Conservation (phyloP, 2,329 filamentous ascomycete species). For the Macrophomina pseudophaseolina region DNA sequence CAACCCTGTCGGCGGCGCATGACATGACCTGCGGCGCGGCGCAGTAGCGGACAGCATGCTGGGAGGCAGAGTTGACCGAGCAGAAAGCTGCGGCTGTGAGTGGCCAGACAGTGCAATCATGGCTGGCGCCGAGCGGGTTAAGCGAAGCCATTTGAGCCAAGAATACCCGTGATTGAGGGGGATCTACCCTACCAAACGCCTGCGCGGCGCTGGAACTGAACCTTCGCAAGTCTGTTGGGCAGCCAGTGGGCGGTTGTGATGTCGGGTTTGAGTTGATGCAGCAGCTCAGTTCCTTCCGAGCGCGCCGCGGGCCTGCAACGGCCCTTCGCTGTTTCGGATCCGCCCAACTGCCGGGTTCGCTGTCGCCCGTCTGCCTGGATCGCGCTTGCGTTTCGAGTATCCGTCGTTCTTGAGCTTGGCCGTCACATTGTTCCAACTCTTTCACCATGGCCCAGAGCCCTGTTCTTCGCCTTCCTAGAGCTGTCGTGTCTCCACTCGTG, state of each 20-base stretch:
- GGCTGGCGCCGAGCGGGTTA: slow-evolving; percentile 1
- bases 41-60: neutral
- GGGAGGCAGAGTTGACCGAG: neutral
- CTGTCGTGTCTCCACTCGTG: neutral
- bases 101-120: neutral
- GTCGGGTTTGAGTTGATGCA: neutral
- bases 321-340: neutral
- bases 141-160: neutral
- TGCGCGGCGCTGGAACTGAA: neutral
- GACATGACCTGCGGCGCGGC: neutral
- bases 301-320: slow-evolving; percentile 5
- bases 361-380: neutral
- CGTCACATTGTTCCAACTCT: neutral
- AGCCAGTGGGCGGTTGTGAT: neutral
- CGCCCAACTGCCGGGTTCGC: neutral
- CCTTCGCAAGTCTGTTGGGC: neutral
- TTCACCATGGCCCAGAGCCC: neutral
- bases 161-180: neutral
- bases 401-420: neutral
- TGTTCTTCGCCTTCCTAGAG: too few relatives aligned
- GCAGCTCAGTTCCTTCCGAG: neutral
- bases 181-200: neutral
- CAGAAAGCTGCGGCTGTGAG: neutral
- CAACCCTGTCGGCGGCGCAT: slow-evolving; percentile 15
- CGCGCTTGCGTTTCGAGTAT: slow-evolving; percentile 11